Evolutionary conservation across 2,329 filamentous ascomycete genomes (phyloP).

Genomic region (Cladorrhinum sp.): DNA sequence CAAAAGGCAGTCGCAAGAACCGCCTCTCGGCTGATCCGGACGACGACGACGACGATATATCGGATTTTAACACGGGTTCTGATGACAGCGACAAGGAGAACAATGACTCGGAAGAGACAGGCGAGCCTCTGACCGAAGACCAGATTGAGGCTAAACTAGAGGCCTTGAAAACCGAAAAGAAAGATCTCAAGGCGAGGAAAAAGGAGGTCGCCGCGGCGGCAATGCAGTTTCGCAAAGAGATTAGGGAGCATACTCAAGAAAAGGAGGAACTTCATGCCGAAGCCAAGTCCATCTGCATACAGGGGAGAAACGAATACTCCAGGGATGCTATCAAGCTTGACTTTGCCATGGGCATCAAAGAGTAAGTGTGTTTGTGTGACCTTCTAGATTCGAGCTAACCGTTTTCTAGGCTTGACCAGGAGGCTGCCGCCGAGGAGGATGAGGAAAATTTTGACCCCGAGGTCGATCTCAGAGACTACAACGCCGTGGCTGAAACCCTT

Average conservation of each 20-base stretch:
- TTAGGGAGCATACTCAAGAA: slow-evolving; percentile 29
- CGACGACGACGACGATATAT: slow-evolving; percentile 18
- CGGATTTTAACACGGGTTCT: slow-evolving; percentile 13
- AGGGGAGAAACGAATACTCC: slow-evolving; percentile 54
- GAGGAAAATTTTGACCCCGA: slow-evolving; percentile 51
- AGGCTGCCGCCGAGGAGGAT: slow-evolving; percentile 49
- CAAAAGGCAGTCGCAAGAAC: slow-evolving; percentile 19
- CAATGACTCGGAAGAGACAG: background rate
- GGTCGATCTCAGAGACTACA: slow-evolving; percentile 55
- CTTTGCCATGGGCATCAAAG: slow-evolving; percentile 57
- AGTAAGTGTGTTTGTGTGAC: slow-evolving; percentile 36
- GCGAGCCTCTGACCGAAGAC: slow-evolving; percentile 18
- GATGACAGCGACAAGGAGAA: slow-evolving; percentile 27
- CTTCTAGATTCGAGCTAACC: background rate
- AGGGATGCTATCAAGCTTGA: slow-evolving; percentile 53
- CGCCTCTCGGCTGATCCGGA: slow-evolving; percentile 11
- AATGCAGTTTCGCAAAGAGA: slow-evolving; percentile 12
- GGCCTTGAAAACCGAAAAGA: slow-evolving; percentile 28
- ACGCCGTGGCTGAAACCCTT: slow-evolving; percentile 51
- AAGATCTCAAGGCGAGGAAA: slow-evolving; percentile 19
- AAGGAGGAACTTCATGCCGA: slow-evolving; percentile 21
- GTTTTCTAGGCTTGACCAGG: slow-evolving; percentile 51
- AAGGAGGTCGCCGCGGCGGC: slow-evolving; percentile 19
- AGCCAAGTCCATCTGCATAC: slow-evolving; percentile 43
- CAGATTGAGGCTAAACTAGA: slow-evolving; percentile 32